Percentiles rank a stretch among this genome's conserved stretches.
Conservation (phyloP, 2,329 filamentous ascomycete species). For the Dryadomyces sulphureus region DNA sequence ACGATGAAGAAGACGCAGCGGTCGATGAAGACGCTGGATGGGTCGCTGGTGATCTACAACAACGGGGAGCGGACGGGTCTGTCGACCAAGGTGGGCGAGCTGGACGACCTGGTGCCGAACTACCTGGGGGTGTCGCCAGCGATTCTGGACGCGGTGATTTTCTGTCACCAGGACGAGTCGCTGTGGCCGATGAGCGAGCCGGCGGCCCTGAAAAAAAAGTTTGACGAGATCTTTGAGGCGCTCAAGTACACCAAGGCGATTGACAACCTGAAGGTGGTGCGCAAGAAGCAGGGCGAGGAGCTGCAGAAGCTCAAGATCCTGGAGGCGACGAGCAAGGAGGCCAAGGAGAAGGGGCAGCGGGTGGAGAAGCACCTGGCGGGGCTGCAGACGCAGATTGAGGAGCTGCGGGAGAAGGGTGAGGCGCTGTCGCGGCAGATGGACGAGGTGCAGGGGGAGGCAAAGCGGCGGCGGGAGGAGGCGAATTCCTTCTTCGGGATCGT, state of each 20-base stretch:
- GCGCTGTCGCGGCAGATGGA: slow-evolving; percentile 45
- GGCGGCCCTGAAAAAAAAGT: slow-evolving; percentile 72
- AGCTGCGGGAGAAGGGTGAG: slow-evolving; percentile 41
- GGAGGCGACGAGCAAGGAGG: slow-evolving; percentile 43
- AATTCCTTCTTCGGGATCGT: slow-evolving; percentile 62
- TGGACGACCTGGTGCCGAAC: slow-evolving; percentile 72
- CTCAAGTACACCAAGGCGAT: slow-evolving; percentile 95
- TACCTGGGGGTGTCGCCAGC: slow-evolving; percentile 81
- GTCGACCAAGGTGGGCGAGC: slow-evolving; percentile 66
- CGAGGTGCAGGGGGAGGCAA: slow-evolving; percentile 30
- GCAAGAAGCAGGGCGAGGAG: slow-evolving; percentile 69
- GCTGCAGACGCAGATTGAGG: slow-evolving; percentile 52
- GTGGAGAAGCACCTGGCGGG: slow-evolving; percentile 49
- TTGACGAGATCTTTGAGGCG: slow-evolving; percentile 96
- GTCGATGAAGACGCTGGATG: slow-evolving; percentile 72
- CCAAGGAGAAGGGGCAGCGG: slow-evolving; percentile 72
- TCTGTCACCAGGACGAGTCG: slow-evolving; percentile 97
- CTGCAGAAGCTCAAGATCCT: slow-evolving; percentile 58
- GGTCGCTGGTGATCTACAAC: slow-evolving; percentile 57
- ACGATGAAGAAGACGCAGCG: slow-evolving; percentile 69
- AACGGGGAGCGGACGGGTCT: slow-evolving; percentile 67
- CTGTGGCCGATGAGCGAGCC: slow-evolving; percentile 94
- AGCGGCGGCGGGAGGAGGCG: slow-evolving; percentile 55
- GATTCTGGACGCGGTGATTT: slow-evolving; percentile 87
- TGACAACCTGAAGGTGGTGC: slow-evolving; percentile 77